phyloP scores from a whole-genome alignment of 768 basidiomycete genomes.

The Suillus decipiens region DNA sequence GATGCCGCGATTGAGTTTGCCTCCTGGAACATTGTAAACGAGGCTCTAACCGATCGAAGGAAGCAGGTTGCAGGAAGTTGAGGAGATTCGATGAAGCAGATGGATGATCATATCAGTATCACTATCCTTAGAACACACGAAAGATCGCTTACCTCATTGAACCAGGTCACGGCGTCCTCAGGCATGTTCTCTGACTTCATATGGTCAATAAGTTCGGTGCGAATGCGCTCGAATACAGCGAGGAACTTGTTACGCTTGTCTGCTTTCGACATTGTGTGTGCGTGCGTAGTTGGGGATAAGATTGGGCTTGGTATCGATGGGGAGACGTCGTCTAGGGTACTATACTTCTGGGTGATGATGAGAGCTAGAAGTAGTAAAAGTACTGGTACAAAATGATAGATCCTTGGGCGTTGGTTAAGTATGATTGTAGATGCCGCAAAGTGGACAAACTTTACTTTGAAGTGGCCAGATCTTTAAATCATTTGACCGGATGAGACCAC shows the following conservation, averaged over 20 bases:
- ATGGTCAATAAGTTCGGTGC: conserved; percentile 75
- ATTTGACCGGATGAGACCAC: conserved; percentile 8
- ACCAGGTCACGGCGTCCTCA: conserved; percentile 83
- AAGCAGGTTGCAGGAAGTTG: conserved; percentile 9
- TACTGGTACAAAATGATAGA: not conserved
- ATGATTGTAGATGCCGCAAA: not conserved
- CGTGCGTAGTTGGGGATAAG: not conserved
- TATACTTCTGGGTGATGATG: not conserved
- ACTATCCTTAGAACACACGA: not conserved
- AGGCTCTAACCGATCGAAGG: conserved; percentile 55
- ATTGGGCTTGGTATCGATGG: not conserved
- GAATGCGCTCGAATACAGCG: conserved; percentile 67
- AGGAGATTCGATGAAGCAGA: not conserved
- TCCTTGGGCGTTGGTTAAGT: not conserved
- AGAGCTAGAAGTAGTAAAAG: not conserved
- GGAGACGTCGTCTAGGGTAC: not conserved
- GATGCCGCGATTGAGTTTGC: conserved; percentile 96
- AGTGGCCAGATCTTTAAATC: conserved; percentile 2
- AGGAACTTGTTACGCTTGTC: conserved; percentile 66
- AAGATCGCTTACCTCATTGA: conserved; percentile 59
- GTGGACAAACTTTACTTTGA: not conserved
- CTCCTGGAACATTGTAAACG: conserved; percentile 93
- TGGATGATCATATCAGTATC: not conserved
- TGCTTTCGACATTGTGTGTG: conserved; percentile 32
- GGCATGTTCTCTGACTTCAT: conserved; percentile 78